Base-by-base conservation (phyloP, 2,329 filamentous ascomycete genomes). In the Diplocarpon rosae region DNA sequence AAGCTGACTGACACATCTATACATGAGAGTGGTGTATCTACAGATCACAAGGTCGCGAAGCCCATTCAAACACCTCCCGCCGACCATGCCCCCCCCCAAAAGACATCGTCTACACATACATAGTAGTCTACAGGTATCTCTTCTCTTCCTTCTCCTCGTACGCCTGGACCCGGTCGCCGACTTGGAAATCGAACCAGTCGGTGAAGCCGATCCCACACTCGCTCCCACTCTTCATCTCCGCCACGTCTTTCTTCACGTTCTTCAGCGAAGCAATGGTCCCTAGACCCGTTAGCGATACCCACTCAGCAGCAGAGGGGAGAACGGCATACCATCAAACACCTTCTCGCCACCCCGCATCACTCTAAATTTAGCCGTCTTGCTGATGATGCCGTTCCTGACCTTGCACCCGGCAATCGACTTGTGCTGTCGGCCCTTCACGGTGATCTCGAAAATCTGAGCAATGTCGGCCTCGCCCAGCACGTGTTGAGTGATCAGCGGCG, bases 201-300 rank as follows among this genome's bases (percentile, higher is more conserved):
- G 83, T 78, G 58, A 98, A 90, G 42, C 78, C 80, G 54, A 98
- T 81, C 53, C 92, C 92, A 58, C 92, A 98, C 65, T 98, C 92
- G n/a, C 75, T 78, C 47, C 88, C 89, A 66, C 94, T 96, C 57
- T 79, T 80, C 79, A 94, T 92, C 59, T 95, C 86, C 37, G 71
- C 69, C 27, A 92, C 85, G 53, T 95, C 86, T 63, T 93, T 93
- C 72, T 96, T 95, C 63, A 84, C 78, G 58, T 93, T 85, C 68
- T 92, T 95, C 47, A 98, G 76, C 1, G 85, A 85, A 14, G 78
- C 73, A 35, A 96, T 76, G 41, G 73, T 73, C 53, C 89, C 90
- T 95, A 47, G 16, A 28, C 0, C 33, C 34, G 43, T 44, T 58
- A 52, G 31, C 8, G 38, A 32, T 20, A 39, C 13, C 24, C n/a